Evolutionary conservation across 2,329 filamentous ascomycete species (phyloP).

Genomic region (Penicillium sp.): DNA sequence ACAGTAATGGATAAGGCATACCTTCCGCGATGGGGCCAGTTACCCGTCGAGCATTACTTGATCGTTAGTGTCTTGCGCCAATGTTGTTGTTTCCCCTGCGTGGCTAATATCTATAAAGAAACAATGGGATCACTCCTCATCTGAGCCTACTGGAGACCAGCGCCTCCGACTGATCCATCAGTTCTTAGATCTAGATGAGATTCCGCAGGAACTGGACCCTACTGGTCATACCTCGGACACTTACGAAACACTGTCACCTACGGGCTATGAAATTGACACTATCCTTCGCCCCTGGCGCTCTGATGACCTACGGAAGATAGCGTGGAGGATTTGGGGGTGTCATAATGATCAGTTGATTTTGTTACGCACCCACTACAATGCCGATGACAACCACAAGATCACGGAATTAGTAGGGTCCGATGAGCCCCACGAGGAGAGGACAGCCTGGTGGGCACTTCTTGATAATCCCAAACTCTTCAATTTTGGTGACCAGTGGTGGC

Average conservation of each 20-base stretch:
- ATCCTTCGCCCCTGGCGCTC: neutral
- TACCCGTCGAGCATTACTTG: neutral
- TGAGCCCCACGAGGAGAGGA: neutral
- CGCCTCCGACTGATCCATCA: neutral
- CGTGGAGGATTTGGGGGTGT: neutral
- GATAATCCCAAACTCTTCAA: neutral
- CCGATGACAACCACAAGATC: neutral
- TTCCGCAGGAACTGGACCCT: neutral
- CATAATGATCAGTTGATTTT: neutral
- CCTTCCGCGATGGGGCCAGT: neutral
- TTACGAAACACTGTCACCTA: neutral
- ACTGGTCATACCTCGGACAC: neutral
- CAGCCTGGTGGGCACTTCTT: neutral
- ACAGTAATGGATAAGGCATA: neutral
- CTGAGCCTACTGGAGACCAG: neutral
- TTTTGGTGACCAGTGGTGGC: neutral
- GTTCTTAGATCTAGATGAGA: neutral
- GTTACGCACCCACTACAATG: neutral
- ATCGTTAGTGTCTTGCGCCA: neutral
- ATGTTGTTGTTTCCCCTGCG: neutral
- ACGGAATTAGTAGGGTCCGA: neutral
- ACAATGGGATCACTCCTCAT: neutral
- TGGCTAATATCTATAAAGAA: neutral
- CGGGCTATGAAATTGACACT: neutral
- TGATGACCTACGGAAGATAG: neutral